Percentiles rank a stretch among this genome's conserved stretches.
Evolutionary conservation across 208 protist genomes (phyloP).

Genomic region (Wallacemonas sp.): DNA sequence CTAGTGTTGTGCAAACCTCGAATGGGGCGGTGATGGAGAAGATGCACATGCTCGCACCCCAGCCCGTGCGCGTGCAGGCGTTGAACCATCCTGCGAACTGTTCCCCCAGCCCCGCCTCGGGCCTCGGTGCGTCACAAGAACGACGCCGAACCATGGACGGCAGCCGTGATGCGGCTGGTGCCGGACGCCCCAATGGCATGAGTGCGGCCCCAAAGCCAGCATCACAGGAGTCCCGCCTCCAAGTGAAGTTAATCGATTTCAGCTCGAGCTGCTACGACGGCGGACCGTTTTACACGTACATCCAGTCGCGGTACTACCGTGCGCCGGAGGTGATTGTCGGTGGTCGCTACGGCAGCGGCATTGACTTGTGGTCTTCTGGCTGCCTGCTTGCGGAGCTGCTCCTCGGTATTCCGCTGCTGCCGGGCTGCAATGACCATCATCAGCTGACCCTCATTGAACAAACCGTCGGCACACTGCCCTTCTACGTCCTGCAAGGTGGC

Average conservation of each 20-base stretch:
- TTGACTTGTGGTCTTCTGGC: conserved; percentile 98
- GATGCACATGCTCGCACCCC: conserved; percentile 20
- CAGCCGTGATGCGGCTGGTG: neutral
- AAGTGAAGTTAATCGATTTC: conserved; percentile 98
- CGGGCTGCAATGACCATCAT: conserved; percentile 90
- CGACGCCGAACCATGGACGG: neutral
- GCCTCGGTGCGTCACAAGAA: neutral
- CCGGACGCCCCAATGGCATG: neutral
- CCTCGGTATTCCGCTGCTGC: conserved; percentile 94
- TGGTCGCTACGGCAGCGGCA: conserved; percentile 82
- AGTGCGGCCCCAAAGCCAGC: neutral
- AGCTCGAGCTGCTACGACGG: conserved; percentile 94
- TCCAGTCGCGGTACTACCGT: conserved; percentile 96
- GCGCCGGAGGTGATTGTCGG: conserved; percentile 97
- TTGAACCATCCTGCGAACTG: conserved; percentile 23
- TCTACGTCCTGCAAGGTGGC: conserved; percentile 53
- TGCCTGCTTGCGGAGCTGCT: conserved; percentile 96
- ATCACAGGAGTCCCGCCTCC: conserved; percentile 21
- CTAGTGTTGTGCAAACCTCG: neutral
- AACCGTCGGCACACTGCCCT: conserved; percentile 84
- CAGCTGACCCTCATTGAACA: conserved; percentile 96
- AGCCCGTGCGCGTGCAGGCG: conserved; percentile 33
- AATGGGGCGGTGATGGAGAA: conserved; percentile 17
- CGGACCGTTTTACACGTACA: conserved; percentile 79
- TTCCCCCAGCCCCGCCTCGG: neutral